Evolutionary conservation across 208 protist species (phyloP).

Genomic region (Leishmania lainsoni): DNA sequence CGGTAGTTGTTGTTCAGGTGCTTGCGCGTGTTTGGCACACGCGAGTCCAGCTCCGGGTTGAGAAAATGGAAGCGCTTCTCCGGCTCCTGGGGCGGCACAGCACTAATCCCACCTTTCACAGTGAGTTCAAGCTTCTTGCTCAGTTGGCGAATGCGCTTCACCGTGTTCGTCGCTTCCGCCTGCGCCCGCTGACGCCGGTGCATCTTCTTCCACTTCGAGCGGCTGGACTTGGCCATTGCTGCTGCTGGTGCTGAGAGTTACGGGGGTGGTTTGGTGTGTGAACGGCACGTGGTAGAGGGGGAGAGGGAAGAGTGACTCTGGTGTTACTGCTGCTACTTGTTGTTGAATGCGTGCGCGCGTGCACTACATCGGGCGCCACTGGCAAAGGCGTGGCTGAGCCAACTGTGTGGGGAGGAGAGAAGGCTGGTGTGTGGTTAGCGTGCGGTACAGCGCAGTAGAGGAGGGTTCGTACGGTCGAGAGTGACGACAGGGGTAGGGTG

Average conservation of each 20-base stretch:
- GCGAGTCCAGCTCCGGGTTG: conserved; percentile 68
- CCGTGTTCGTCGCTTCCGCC: conserved; percentile 41
- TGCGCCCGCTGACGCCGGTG: conserved; percentile 67
- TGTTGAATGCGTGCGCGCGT: conserved; percentile 10
- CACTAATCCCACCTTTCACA: conserved; percentile 65
- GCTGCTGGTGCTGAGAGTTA: neutral
- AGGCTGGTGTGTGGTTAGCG: neutral
- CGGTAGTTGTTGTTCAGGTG: conserved; percentile 77
- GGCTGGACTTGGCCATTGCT: conserved; percentile 81
- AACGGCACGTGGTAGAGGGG: neutral
- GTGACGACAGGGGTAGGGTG: neutral
- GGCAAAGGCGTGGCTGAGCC: neutral
- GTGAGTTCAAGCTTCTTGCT: conserved; percentile 76
- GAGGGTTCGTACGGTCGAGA: neutral
- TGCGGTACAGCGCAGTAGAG: conserved; percentile 2
- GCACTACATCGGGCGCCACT: neutral
- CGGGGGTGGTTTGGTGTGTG: neutral
- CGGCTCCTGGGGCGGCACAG: conserved; percentile 70
- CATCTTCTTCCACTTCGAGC: conserved; percentile 87
- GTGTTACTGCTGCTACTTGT: neutral
- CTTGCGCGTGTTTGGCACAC: conserved; percentile 60
- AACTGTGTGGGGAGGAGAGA: neutral
- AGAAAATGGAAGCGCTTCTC: conserved; percentile 84
- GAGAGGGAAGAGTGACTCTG: neutral
- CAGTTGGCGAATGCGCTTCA: conserved; percentile 55